Conservation (phyloP, 2,329 filamentous ascomycete species). For the Curvularia sp. region DNA sequence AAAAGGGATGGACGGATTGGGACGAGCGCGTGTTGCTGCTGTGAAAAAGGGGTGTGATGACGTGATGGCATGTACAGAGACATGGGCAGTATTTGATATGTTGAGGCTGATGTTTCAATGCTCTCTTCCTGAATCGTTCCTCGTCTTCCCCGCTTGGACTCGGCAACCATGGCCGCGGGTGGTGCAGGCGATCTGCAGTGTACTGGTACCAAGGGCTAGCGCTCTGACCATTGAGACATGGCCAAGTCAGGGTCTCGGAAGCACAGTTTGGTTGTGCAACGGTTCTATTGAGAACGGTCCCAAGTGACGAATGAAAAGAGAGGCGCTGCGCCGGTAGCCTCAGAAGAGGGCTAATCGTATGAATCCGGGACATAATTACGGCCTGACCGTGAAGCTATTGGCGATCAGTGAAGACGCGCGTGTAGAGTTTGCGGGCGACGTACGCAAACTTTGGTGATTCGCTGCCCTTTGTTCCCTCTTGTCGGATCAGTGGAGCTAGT, state of each 20-base stretch:
- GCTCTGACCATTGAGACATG: constrained; percentile 8
- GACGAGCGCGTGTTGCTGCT: background rate
- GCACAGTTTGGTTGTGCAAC: constrained; percentile 6
- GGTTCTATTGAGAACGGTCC: constrained; percentile 10
- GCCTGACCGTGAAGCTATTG: background rate
- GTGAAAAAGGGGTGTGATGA: background rate
- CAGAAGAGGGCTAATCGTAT: background rate
- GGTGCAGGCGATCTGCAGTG: constrained; percentile 15
- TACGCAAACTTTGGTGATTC: constrained; percentile 5
- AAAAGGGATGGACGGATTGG: background rate
- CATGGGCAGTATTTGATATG: background rate
- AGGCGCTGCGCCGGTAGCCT: constrained; percentile 1
- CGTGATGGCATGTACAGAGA: background rate
- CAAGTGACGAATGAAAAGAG: constrained; percentile 2
- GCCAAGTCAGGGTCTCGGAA: constrained; percentile 1
- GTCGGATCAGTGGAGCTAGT: background rate
- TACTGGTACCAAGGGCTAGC: background rate
- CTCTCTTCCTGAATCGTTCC: background rate
- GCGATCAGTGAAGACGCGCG: background rate
- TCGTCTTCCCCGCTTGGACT: background rate
- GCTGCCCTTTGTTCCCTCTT: background rate
- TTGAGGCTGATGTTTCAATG: background rate
- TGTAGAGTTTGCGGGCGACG: background rate
- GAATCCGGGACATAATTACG: background rate
- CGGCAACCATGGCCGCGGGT: constrained; percentile 4